Conservation (phyloP, 495 filamentous ascomycete genomes). For the Sabuloglossum arenarium region DNA sequence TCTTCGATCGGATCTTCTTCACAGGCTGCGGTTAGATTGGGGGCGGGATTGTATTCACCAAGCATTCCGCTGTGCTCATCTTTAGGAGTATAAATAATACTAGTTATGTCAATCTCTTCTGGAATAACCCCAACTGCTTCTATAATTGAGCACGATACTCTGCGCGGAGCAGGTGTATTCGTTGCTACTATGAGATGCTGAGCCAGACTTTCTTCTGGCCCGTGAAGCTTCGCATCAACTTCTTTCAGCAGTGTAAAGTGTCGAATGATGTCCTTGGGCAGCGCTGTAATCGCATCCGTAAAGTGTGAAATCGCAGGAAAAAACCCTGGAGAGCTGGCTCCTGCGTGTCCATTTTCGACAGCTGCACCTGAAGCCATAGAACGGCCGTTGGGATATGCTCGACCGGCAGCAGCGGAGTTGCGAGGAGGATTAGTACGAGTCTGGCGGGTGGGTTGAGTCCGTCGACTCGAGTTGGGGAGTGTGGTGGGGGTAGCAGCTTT, state of each 20-base stretch:
- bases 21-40: not conserved
- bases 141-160: not conserved
- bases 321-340: slow-evolving; percentile 36
- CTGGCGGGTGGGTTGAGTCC: slow-evolving; percentile 32
- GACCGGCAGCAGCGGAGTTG: slow-evolving; percentile 32
- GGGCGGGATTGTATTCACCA: too few relatives aligned
- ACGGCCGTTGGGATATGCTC: slow-evolving; percentile 25
- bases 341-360: slow-evolving; percentile 15
- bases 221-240: slow-evolving; percentile 72
- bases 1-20: slow-evolving; percentile 9
- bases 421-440: slow-evolving; percentile 40
- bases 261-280: slow-evolving; percentile 82
- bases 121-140: slow-evolving; percentile 5
- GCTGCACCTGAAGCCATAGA: slow-evolving; percentile 12
- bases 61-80: too few relatives aligned
- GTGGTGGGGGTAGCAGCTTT: not conserved
- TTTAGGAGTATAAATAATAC: too few relatives aligned
- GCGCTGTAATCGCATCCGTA: slow-evolving; percentile 74
- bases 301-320: slow-evolving; percentile 91
- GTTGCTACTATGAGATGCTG: not conserved
- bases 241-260: slow-evolving; percentile 92
- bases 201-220: slow-evolving; percentile 2
- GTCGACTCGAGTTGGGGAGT: slow-evolving; percentile 6
- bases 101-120: not conserved
- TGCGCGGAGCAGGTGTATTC: not conserved